These are phyloP conservation scores for Rosa rugosa DNA, from an alignment of 306 rosid species.

Conservation along the genomic window DNA sequence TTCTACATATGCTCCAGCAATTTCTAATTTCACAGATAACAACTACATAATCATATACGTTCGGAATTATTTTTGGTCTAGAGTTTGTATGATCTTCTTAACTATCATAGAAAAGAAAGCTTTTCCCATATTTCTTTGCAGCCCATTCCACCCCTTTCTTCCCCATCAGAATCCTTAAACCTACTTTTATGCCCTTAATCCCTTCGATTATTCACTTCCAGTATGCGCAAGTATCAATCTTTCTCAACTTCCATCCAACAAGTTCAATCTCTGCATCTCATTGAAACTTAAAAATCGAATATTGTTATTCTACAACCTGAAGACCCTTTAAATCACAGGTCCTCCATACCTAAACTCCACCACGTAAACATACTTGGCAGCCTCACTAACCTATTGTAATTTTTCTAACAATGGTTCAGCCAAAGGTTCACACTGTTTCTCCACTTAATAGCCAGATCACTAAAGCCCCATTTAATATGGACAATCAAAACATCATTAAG, in stretches of 20 bases:
- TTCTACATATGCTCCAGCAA: background rate
- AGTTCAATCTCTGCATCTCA: too few species aligned
- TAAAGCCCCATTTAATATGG: background rate
- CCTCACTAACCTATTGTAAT: background rate
- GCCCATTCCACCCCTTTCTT: background rate
- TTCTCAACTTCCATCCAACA: too few species aligned
- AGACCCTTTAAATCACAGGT: background rate
- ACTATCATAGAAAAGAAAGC: background rate
- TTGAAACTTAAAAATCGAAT: too few species aligned
- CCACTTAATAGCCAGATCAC: background rate
- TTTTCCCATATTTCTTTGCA: background rate
- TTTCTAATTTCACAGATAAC: too few species aligned
- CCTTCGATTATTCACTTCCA: background rate
- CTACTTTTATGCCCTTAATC: background rate
- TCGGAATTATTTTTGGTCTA: too few species aligned
- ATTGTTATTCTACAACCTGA: background rate
- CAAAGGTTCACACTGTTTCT: background rate
- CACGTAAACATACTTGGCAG: background rate
- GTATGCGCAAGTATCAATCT: background rate
- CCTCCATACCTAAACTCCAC: background rate
- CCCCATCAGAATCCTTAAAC: background rate
- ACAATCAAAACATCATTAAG: background rate
- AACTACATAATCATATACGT: background rate
- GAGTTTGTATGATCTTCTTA: background rate
- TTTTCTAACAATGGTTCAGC: background rate